Evolutionary conservation across 2,329 filamentous ascomycete genomes (phyloP).

Genomic region (Aspergillus ustus): DNA sequence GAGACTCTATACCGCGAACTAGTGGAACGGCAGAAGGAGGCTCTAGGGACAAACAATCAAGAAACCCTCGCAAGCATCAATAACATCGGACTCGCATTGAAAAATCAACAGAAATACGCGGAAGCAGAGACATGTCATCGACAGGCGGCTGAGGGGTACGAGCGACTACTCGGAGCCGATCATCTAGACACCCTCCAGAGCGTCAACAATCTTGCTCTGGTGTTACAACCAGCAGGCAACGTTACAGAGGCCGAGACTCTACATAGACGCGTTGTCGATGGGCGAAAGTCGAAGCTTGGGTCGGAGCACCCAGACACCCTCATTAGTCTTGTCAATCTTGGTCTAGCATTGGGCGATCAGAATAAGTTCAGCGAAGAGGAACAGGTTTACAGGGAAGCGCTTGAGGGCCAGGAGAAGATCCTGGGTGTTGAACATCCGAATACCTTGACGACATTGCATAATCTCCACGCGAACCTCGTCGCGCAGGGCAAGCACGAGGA

Average conservation of each 20-base stretch:
- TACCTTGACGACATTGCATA: neutral
- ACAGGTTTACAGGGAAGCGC: neutral
- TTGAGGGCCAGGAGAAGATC: neutral
- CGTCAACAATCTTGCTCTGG: neutral
- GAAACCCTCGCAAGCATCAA: neutral
- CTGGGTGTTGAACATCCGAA: neutral
- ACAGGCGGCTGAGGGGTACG: neutral
- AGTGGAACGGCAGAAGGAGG: neutral
- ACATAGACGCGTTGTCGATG: neutral
- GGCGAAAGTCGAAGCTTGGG: neutral
- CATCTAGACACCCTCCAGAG: neutral
- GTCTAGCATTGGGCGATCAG: neutral
- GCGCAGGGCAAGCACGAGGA: neutral
- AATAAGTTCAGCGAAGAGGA: neutral
- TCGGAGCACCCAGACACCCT: neutral
- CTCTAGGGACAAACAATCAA: neutral
- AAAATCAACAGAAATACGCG: neutral
- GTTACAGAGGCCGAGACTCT: neutral
- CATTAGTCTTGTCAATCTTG: neutral
- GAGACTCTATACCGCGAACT: neutral
- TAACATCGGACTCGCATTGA: neutral
- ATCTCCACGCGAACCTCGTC: neutral
- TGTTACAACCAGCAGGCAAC: neutral
- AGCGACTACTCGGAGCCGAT: neutral
- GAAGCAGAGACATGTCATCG: neutral